A percentile compares a stretch with the other conserved stretches of the same genome.
These are phyloP conservation scores for Kwoniella dendrophila DNA, from an alignment of 768 basidiomycete species.

Conservation along the genomic window DNA sequence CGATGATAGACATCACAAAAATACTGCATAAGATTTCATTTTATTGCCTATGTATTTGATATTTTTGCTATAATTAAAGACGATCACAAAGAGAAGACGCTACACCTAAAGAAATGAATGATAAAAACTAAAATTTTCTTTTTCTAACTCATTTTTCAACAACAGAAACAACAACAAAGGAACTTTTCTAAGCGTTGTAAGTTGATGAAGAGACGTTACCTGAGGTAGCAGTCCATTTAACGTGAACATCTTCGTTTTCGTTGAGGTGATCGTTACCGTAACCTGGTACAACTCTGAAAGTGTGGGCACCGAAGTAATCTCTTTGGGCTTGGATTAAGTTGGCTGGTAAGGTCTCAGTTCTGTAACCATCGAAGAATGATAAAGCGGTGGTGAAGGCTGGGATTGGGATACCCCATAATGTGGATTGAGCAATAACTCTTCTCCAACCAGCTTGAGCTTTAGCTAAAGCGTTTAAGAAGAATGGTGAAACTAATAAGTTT, in stretches of 20 bases:
- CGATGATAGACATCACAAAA: no score
- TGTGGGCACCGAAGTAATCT: constrained; percentile 99
- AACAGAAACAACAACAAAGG: background rate
- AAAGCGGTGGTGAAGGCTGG: constrained; percentile 94
- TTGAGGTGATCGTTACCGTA: constrained; percentile 83
- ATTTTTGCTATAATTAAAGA: no score
- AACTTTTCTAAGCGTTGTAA: constrained; percentile 65
- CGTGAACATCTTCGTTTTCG: constrained; percentile 83
- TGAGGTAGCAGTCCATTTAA: constrained; percentile 99
- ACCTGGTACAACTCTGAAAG: constrained; percentile 90
- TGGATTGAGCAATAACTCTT: constrained; percentile 91
- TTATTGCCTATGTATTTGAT: no score
- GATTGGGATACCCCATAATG: constrained; percentile 95
- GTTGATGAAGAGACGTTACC: constrained; percentile 85
- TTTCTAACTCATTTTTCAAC: background rate
- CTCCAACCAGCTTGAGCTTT: constrained; percentile 97
- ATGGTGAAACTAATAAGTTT: constrained; percentile 91
- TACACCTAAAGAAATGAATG: no score
- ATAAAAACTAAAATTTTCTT: no score
- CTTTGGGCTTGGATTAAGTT: constrained; percentile 96
- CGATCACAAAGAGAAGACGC: no score
- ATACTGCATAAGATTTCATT: no score
- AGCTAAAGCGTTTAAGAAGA: constrained; percentile 86
- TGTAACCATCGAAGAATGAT: constrained; percentile 98
- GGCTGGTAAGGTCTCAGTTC: constrained; percentile 90